Base-by-base conservation (phyloP, 163 green algal genomes). In the Scenedesmus sp. region DNA sequence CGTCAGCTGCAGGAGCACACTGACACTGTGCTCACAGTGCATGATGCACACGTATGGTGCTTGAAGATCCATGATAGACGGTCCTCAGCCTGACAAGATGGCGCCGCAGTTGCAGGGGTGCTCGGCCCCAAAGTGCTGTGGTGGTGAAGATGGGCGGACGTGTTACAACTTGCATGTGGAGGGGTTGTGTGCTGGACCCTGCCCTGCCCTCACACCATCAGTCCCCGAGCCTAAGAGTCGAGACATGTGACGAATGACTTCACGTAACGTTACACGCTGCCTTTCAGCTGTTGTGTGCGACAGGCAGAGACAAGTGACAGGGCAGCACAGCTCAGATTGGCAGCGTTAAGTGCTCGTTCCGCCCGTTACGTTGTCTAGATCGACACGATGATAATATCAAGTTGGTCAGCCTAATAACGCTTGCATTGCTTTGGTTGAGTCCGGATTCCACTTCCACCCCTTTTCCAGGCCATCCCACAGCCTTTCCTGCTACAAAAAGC, bases 251-350 rank as follows among this genome's bases (percentile, higher is more conserved):
- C 56, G 5, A 26, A 68, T 7, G 16, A 9, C 26, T 76, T 7
- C 30, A 5, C 6, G 16, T 20, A 18, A 26, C 16, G 15, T 33
- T 6, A 72, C 18, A 35, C 7, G 5, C 30, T 40, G 65, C 26
- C 5, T 76, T 26, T 40, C 30, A 6, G 65, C 65, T 76, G 6
- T 9, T 40, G 30, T 18, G 59, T 72, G 59, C 65, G 40, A 37
- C 30, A 10, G 9, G 65, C 65, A 35, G 30, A 1, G 65, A 76
- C 65, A 30, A 40, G 65, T 76, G 65, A 76, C 65, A 76, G 12
- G 65, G 65, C 65, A 76, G 65, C 65, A 76, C 65, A 76, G 65
- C 65, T 76, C 65, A 76, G 65, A 76, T 30, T 40, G 37, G 65
- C 65, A 76, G 65, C 65, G 40, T 2, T 30, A 40, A 22, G 30